Evolutionary conservation across 164 flowering plant species (phyloP).

Genomic region (Vitis cinerea): DNA sequence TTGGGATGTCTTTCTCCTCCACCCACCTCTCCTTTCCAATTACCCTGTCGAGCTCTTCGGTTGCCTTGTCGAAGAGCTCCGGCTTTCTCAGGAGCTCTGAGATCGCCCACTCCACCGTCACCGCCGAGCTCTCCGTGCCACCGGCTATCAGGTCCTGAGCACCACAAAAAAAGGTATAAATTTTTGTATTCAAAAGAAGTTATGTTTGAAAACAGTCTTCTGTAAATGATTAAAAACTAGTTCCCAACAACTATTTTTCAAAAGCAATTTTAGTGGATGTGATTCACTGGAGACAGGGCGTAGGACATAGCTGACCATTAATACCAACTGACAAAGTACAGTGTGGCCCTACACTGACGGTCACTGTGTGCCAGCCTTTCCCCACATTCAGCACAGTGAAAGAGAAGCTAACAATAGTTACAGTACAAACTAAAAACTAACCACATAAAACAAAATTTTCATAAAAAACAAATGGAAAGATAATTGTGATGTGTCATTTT

Average conservation of each 20-base stretch:
- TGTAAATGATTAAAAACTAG: too few relatives aligned
- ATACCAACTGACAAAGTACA: not conserved
- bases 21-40: conserved; percentile 69
- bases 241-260: too few relatives aligned
- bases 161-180: not conserved
- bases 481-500: not conserved
- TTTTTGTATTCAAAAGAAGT: too few relatives aligned
- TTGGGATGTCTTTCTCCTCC: conserved; percentile 60
- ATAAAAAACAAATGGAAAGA: not conserved
- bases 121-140: conserved; percentile 76
- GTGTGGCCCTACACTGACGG: too few relatives aligned
- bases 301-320: not conserved
- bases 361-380: too few relatives aligned
- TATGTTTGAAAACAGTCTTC: too few relatives aligned
- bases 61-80: conserved; percentile 43
- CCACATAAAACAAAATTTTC: too few relatives aligned
- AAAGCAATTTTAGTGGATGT: too few relatives aligned
- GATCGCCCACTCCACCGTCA: conserved; percentile 82
- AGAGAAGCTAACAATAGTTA: not conserved
- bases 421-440: too few relatives aligned
- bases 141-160: conserved; percentile 70
- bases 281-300: too few relatives aligned
- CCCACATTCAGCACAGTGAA: too few relatives aligned
- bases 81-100: conserved; percentile 67
- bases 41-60: conserved; percentile 69